Evolutionary conservation across 177 flowering plant species (phyloP).

Genomic region (Vitis hybrid): DNA sequence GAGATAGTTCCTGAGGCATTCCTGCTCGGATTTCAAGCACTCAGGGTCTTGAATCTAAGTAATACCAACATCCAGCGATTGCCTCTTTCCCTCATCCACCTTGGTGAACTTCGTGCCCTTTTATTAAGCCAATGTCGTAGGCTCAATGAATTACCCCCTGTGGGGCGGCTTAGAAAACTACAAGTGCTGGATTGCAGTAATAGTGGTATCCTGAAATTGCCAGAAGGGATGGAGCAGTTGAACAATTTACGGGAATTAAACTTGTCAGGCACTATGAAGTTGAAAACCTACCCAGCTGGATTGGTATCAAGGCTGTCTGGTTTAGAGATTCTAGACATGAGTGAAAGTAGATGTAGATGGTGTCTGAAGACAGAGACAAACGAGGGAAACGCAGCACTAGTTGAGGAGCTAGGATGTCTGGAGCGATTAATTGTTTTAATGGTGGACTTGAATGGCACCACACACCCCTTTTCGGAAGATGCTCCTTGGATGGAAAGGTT

Average conservation of each 20-base stretch:
- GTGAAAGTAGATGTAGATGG: no score
- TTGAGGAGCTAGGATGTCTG: no score
- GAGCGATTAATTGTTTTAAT: no score
- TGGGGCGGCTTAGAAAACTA: slow-evolving; percentile 8
- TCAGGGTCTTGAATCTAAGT: slow-evolving; percentile 10
- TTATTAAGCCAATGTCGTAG: background rate
- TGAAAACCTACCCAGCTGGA: background rate
- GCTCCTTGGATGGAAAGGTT: no score
- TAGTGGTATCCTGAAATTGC: slow-evolving; percentile 7
- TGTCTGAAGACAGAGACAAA: no score
- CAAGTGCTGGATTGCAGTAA: slow-evolving; percentile 6
- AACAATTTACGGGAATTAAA: slow-evolving; percentile 7
- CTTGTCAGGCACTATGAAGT: slow-evolving; percentile 4
- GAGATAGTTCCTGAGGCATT: slow-evolving; percentile 8
- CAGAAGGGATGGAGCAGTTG: slow-evolving; percentile 10
- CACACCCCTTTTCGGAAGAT: no score
- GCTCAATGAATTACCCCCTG: slow-evolving; percentile 6
- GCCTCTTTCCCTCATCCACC: slow-evolving; percentile 11
- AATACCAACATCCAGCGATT: slow-evolving; percentile 6
- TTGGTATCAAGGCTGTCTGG: no score
- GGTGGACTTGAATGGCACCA: no score
- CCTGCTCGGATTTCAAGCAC: slow-evolving; percentile 9
- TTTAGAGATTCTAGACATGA: no score
- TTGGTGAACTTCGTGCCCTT: slow-evolving; percentile 10
- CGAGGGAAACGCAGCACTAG: no score